Conservation (phyloP, 1,284 basidiomycete species). For the Nidula niveotomentosa region DNA sequence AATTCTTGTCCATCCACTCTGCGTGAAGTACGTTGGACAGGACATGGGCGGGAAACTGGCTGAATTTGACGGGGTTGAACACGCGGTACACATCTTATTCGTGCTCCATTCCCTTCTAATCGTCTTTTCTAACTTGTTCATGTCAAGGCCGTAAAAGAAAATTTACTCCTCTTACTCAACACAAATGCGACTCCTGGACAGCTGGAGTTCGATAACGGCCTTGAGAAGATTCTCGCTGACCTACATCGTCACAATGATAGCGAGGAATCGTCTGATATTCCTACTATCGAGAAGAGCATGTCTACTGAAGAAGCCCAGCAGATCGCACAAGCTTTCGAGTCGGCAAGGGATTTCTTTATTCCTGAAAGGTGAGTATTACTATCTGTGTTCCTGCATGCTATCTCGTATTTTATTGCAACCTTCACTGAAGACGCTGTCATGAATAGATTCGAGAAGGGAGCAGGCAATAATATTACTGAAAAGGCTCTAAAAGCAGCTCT, state of each 20-base stretch:
- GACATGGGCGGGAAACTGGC: not conserved
- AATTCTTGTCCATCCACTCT: slow-evolving; percentile 5
- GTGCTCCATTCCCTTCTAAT: not conserved
- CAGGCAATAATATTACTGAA: not conserved
- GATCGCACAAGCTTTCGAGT: not conserved
- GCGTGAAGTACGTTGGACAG: not conserved
- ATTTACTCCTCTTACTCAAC: not conserved
- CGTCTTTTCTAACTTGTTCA: not conserved
- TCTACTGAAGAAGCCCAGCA: not conserved
- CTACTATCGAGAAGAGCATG: not conserved
- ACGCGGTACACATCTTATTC: not conserved
- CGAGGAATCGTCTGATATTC: slow-evolving; percentile 1
- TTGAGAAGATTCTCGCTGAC: slow-evolving; percentile 2
- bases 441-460: not conserved
- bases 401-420: not conserved
- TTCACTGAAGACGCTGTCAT: not conserved
- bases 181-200: not conserved
- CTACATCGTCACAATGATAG: slow-evolving; percentile 3
- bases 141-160: not conserved
- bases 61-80: not conserved
- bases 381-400: not conserved
- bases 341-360: not conserved
- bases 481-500: not conserved
- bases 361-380: not conserved
- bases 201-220: not conserved